Evolutionary conservation across 2,329 filamentous ascomycete species (phyloP).

Genomic region (Endoconidiophora polonica): DNA sequence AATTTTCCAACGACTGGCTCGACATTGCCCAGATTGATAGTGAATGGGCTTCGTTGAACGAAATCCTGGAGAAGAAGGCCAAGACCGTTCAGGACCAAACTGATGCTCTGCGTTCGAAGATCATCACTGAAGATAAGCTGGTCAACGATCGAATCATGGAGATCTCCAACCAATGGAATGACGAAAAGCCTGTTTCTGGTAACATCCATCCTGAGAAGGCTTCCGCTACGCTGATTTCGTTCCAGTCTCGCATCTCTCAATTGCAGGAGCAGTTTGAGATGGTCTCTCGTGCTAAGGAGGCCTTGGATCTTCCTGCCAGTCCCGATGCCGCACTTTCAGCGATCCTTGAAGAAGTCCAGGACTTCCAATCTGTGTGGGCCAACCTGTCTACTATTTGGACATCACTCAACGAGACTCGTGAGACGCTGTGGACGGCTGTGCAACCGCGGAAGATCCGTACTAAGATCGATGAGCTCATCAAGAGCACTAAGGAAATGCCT

Average conservation of each 20-base stretch:
- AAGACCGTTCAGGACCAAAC: conserved; percentile 95
- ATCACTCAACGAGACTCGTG: conserved; percentile 81
- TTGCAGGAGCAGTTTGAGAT: conserved; percentile 80
- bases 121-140: conserved; percentile 80
- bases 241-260: conserved; percentile 70
- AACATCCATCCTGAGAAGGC: conserved; percentile 83
- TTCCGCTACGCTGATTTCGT: conserved; percentile 62
- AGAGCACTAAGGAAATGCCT: conserved; percentile 98
- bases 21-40: conserved; percentile 92
- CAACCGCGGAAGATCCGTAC: conserved; percentile 85
- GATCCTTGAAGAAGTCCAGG: conserved; percentile 87
- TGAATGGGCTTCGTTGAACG: conserved; percentile 86
- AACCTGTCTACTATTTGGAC: conserved; percentile 93
- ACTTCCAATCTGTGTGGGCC: conserved; percentile 98
- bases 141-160: conserved; percentile 78
- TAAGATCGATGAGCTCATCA: conserved; percentile 79
- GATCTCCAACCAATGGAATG: conserved; percentile 75
- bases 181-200: conserved; percentile 92
- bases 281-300: conserved; percentile 93
- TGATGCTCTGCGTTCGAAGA: conserved; percentile 87
- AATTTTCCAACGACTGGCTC: conserved; percentile 86
- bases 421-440: conserved; percentile 86
- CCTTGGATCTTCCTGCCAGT: conserved; percentile 70
- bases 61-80: conserved; percentile 78
- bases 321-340: conserved; percentile 67